Evolutionary conservation across 1,284 basidiomycete genomes (phyloP).

Genomic region (Malassezia vespertilionis): DNA sequence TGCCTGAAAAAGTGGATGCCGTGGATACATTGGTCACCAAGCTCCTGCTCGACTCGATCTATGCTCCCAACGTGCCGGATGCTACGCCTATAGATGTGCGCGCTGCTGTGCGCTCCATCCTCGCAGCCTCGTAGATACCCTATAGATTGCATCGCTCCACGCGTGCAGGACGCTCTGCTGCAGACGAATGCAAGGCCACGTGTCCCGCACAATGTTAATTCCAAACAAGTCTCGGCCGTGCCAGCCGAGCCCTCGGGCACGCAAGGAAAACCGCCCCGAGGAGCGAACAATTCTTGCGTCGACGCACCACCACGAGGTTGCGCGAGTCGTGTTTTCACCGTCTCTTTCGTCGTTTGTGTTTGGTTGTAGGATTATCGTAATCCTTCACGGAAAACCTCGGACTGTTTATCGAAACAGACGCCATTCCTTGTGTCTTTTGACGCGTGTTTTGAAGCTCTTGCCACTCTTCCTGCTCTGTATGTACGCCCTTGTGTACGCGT

Average conservation of each 20-base stretch:
- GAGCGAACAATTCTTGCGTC: constrained; percentile 4
- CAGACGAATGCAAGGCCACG: too few relatives aligned
- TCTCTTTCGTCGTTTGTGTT: background rate
- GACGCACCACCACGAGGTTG: constrained; percentile 4
- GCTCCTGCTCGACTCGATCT: constrained; percentile 30
- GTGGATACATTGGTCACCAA: constrained; percentile 31
- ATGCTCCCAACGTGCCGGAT: constrained; percentile 16
- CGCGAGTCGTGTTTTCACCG: background rate
- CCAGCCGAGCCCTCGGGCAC: constrained; percentile 16
- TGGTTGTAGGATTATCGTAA: background rate
- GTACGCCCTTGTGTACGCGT: too few relatives aligned
- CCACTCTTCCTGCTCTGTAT: background rate
- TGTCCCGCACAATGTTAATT: constrained; percentile 8
- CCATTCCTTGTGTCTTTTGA: too few relatives aligned
- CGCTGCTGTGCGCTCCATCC: constrained; percentile 8
- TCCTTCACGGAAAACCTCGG: background rate
- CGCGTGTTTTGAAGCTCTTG: background rate
- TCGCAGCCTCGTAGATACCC: too few relatives aligned
- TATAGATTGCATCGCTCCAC: too few relatives aligned
- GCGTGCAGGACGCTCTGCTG: too few relatives aligned
- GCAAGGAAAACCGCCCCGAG: constrained; percentile 11
- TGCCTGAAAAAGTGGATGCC: constrained; percentile 18
- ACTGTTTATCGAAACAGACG: too few relatives aligned
- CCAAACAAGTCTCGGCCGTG: constrained; percentile 6
- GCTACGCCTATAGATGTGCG: constrained; percentile 2